Percentiles rank a stretch among this genome's conserved stretches.
phyloP scores from a whole-genome alignment of 2,329 filamentous ascomycete species.

The Ceratocystis lukuohia region DNA sequence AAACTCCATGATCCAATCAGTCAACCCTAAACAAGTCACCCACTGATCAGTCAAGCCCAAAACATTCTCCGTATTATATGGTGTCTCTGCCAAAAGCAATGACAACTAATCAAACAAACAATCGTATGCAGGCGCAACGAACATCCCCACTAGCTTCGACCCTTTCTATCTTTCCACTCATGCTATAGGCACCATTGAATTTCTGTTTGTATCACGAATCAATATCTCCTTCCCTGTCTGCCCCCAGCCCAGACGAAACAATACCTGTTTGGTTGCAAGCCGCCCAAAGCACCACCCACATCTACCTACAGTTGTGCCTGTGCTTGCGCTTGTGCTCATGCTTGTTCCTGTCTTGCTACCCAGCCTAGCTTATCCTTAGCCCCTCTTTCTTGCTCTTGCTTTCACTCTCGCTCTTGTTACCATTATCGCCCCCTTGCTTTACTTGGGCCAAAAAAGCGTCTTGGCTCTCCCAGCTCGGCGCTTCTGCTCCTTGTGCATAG shows the following conservation, averaged over 20 bases:
- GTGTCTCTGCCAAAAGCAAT: background rate
- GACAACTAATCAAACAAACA: background rate
- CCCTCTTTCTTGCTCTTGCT: background rate
- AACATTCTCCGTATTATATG: background rate
- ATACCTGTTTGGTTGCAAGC: background rate
- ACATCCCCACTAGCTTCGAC: background rate
- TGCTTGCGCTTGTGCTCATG: background rate
- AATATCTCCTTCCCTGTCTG: background rate
- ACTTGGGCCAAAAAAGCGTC: background rate
- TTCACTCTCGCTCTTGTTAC: background rate
- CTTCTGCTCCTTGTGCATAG: background rate
- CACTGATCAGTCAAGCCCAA: background rate
- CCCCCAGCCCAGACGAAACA: background rate
- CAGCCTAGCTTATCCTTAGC: background rate
- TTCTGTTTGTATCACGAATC: background rate
- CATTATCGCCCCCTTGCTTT: background rate
- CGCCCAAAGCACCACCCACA: background rate
- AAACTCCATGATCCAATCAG: too few species aligned
- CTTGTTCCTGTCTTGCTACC: background rate
- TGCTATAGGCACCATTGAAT: background rate
- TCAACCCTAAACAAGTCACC: too few species aligned
- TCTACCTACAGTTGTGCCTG: background rate
- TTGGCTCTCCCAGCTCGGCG: background rate
- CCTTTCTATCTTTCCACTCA: background rate
- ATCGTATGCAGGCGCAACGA: background rate